Evolutionary conservation across 2,329 filamentous ascomycete genomes (phyloP), one percentile per base, ranked within the genome.

Genomic region (Bipolaris cookei): DNA sequence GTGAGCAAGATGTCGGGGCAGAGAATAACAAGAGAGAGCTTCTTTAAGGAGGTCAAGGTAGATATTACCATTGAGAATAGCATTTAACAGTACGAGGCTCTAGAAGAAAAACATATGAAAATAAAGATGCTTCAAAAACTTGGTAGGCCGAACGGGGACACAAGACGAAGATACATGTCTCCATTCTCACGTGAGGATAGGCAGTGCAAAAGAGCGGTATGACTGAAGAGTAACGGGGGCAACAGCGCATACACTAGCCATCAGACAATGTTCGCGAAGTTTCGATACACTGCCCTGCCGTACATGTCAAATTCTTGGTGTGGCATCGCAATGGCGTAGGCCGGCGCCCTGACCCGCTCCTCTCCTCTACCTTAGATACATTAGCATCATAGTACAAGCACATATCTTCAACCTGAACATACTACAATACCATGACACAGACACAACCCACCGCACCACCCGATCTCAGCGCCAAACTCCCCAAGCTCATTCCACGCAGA

Each of bases 401-500:
- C 39, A 16, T 13, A 32, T 23, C 11, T 38, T 11, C n/a, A 13
- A 43, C 23, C 21, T 38, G 32, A 44, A 20, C 37, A 30, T 16
- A 53, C 16, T 47, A 49, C 35, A 14, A 16, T 49, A 55, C 28
- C 7, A 68, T 69, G 66, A 58, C 65, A 32, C 62, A 59, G 41
- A 16, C 56, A 21, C 51, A 63, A 38, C 23, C 56, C 41, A n/a
- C 64, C 8, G 45, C 45, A 6, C 45, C 34, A 3, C 62, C 70
- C 35, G 66, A 70, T 42, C 62, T 72, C 37, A 70, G 66, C 56
- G 57, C 61, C 21, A 66, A 68, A 51, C 62, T 77, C 13, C 75
- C 75, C 16, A 76, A 68, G 41, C 75, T 77, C n/a, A 49, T 71
- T 11, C 74, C 74, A 35, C 73, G 75, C 52, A 72, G 67, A 63